Base-by-base conservation (phyloP, 805 yeast genomes). In the Sungouiella thailandica region DNA sequence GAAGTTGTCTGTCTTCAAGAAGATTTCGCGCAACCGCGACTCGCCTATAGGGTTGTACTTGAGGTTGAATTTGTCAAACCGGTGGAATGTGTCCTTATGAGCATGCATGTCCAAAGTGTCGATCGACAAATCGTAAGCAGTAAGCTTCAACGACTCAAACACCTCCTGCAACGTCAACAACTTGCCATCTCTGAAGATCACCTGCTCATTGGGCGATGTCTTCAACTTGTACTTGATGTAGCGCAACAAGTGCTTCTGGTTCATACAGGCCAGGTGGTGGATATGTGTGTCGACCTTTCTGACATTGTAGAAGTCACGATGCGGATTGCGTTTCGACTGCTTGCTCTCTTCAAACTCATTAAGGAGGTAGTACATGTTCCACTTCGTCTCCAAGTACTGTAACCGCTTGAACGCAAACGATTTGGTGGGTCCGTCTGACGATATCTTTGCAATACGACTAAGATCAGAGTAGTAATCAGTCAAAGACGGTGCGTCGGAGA, bases 31-130 rank as follows among this genome's bases (percentile, higher is more conserved):
- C 58, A 93, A 66, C 58, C 99, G 80, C 14, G 98, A 93, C 63
- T 93, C 98, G 19, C 99, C 99, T 49, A 93, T 83, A 14, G 99
- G 99, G 55, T 93, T 93, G 65, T 93, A 93, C 58, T 93, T 94
- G 64, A 93, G 71, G 58, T 93, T 93, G 72, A 93, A 93, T 62
- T 93, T 93, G 62, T 93, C 99, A 55, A 93, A 93, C 50, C 99
- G 74, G 60, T 93, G 99, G 74, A 93, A 93, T 1, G 97, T 84
- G 53, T 93, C 99, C 44, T 89, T 84, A 59, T 93, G 98, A 4
- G 99, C 99, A 61, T 93, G 99, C 99, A 93, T 93, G 61, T 93
- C 99, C 46, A 93, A 72, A 2, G 98, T 94, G 53, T 93, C 99
- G 50, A 93, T 93, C 37, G 95, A 83, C 39, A 93, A 69, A 55